Evolutionary conservation across 306 rosid species (phyloP), one percentile per base, ranked within the genome.

Genomic region (Pueraria montana): DNA sequence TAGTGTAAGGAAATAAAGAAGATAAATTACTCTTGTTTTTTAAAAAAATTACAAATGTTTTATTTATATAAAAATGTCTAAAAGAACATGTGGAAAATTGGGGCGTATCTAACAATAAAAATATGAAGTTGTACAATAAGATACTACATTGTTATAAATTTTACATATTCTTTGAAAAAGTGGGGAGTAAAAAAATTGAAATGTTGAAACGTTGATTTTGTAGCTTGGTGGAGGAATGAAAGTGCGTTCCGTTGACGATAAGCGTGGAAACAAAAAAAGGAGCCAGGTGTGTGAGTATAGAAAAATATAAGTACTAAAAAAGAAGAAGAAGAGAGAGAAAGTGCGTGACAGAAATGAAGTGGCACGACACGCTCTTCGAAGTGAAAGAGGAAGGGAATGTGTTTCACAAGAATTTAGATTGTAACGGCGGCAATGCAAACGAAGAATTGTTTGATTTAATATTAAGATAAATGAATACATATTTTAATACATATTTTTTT

Each of bases 181-280:
- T 49, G 2, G 55, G 18, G 62, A 58, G 1, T 20, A 10, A 21
- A 11, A 18, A 11, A 26, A 0, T 26, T 27, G 27, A 34, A 65
- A 34, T 4, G 52, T 10, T 10, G 27, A 68, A 68, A 40, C 30
- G 59, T 24, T 16, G 45, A 27, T 40, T 27, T 26, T 27, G 42
- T 20, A 62, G 38, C 8, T 2, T 2, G 11, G 78, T 50, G 43
- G 77, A 30, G 11, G 45, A 48, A 50, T 30, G 63, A n/a, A 43
- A 63, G 73, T 78, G 50, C 38, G 73, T 77, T 77, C 7, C 73
- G 49, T 17, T 77, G 81, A 77, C 61, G 49, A 50, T 30, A 48
- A 48, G 76, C n/a, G 76, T 32, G 21, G 42, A 46, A 46, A 13
- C 1, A 71, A 8, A 3, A 12, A 43, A n/a, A 68, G 11, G 5